Evolutionary conservation across 306 rosid genomes (phyloP), one percentile per base, ranked within the genome.

Genomic region (Vigna angularis): DNA sequence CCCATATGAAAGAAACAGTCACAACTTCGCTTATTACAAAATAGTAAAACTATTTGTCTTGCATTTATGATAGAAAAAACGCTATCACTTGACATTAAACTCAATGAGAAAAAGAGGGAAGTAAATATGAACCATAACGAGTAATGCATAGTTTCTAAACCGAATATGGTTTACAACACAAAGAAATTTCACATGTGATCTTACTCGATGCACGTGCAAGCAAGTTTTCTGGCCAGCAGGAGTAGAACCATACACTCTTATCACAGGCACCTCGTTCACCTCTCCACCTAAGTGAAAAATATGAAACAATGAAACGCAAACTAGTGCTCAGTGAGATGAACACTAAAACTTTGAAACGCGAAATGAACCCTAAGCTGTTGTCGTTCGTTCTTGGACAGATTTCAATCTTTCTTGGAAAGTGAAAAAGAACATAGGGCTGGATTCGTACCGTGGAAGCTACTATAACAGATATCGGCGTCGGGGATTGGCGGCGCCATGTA

Each of bases 181-280:
- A 9, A 36, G 14, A 70, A 69, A 28, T 1, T 53, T 56, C 70
- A 48, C 3, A 67, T 30, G 47, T 2, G 45, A 77, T 53, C 90
- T 92, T 87, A 95, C 98, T 85, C 87, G 75, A 66, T 95, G 98
- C 24, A 95, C 24, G 77, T 95, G 98, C 88, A 92, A 79, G 79
- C 98, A 94, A 80, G 98, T 89, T 69, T 91, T 95, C 93, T 95
- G 98, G 73, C 98, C 97, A 53, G 92, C 89, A 4, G 98, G 96
- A 44, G 98, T 92, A 34, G 98, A 88, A 77, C 98, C 98, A 65
- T 88, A 95, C 7, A 95, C 85, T 82, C 98, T 85, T 12, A 95
- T 84, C 12, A 95, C 91, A 9, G 98, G 98, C 45, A 91, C 91
- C 79, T 92, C 98, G 24, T 88, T 89, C 76, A 89, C 97, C 63